These are phyloP conservation scores for Gracilaria domingensis DNA, from an alignment of 23 red algal species.

Conservation along the genomic window DNA sequence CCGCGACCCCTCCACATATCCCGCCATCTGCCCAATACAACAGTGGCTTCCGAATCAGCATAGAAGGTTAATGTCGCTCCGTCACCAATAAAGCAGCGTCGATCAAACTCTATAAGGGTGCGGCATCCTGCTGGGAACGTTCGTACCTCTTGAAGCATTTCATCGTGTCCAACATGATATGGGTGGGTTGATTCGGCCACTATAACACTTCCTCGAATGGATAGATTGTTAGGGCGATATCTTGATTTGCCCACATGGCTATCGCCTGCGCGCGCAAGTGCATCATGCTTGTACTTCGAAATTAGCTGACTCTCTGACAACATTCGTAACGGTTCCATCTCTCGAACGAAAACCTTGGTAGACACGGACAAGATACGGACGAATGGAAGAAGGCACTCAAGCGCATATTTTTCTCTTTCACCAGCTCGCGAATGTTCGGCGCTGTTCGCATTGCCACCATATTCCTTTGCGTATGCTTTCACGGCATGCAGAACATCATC, in stretches of 20 bases:
- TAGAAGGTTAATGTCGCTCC: slow-evolving; percentile 52
- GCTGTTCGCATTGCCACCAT: background rate
- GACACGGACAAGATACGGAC: slow-evolving; percentile 56
- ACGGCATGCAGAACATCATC: slow-evolving; percentile 48
- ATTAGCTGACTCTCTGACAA: slow-evolving; percentile 23
- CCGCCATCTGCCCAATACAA: slow-evolving; percentile 42
- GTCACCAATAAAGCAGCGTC: slow-evolving; percentile 41
- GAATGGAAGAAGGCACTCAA: slow-evolving; percentile 35
- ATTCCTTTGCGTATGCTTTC: slow-evolving; percentile 17
- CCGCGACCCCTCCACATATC: slow-evolving; percentile 53
- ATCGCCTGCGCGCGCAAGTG: slow-evolving; percentile 15
- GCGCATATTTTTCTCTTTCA: slow-evolving; percentile 18
- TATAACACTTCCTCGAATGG: slow-evolving; percentile 20
- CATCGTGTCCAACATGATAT: slow-evolving; percentile 45
- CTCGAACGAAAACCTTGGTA: slow-evolving; percentile 29
- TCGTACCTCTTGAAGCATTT: slow-evolving; percentile 37
- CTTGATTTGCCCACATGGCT: background rate
- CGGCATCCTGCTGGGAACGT: slow-evolving; percentile 2
- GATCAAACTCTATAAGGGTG: slow-evolving; percentile 61
- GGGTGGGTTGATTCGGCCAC: slow-evolving; percentile 62
- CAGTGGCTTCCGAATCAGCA: slow-evolving; percentile 36
- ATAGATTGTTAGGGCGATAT: background rate
- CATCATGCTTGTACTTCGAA: slow-evolving; percentile 56
- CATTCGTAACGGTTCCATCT: slow-evolving; percentile 46
- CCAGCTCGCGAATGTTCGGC: background rate